Percentiles rank a stretch among this genome's conserved stretches.
Conservation (phyloP, 2,329 filamentous ascomycete genomes). For the Macrophomina tecta region DNA sequence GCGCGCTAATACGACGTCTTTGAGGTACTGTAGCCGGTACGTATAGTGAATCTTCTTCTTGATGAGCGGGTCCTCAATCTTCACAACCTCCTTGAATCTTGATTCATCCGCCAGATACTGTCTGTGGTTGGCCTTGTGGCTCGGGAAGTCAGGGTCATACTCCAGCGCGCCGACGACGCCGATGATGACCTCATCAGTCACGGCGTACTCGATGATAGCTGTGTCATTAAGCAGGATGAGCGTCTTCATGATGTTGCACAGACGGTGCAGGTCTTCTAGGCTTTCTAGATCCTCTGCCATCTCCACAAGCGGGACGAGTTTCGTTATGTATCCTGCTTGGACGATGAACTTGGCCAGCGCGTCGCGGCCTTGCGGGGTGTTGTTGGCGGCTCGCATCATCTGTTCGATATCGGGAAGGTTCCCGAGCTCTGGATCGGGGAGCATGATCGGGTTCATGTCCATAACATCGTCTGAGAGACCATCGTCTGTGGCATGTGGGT, state of each 20-base stretch:
- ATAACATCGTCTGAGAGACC: slow-evolving; percentile 81
- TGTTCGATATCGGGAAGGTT: slow-evolving; percentile 85
- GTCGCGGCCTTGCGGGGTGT: slow-evolving; percentile 77
- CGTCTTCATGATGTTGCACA: slow-evolving; percentile 98
- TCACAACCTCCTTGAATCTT: slow-evolving; percentile 94
- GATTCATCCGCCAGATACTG: slow-evolving; percentile 89
- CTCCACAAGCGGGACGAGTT: slow-evolving; percentile 83
- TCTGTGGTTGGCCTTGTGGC: slow-evolving; percentile 95
- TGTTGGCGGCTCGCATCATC: slow-evolving; percentile 79
- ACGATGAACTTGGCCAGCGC: slow-evolving; percentile 87
- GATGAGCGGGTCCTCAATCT: slow-evolving; percentile 81
- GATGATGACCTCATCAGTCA: slow-evolving; percentile 85
- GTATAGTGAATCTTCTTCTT: slow-evolving; percentile 94
- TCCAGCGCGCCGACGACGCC: slow-evolving; percentile 95
- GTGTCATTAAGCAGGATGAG: slow-evolving; percentile 95
- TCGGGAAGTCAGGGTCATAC: slow-evolving; percentile 97
- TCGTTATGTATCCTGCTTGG: slow-evolving; percentile 82
- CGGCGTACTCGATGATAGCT: slow-evolving; percentile 89
- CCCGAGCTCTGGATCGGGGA: slow-evolving; percentile 80
- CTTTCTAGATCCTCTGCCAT: slow-evolving; percentile 93
- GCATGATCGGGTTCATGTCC: slow-evolving; percentile 69
- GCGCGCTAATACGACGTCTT: slow-evolving; percentile 95
- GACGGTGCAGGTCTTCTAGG: slow-evolving; percentile 80
- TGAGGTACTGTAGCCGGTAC: slow-evolving; percentile 93
- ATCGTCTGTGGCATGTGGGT: slow-evolving; percentile 66